Percentiles rank a stretch among this genome's conserved stretches.
phyloP scores from a whole-genome alignment of 2,329 filamentous ascomycete species.

The Apiospora arundinis region DNA sequence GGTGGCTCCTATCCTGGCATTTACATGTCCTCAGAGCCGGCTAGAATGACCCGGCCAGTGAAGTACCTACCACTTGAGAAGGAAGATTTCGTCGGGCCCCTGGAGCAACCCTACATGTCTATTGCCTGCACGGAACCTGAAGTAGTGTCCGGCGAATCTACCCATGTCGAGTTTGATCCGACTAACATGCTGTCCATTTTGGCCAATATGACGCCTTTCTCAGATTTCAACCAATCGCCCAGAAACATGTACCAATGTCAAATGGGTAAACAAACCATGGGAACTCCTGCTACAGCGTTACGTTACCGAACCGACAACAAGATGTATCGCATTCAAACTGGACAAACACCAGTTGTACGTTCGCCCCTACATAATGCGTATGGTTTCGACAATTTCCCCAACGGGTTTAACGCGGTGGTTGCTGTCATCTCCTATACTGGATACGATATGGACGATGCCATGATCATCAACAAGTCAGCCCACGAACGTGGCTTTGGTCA shows the following conservation, averaged over 20 bases:
- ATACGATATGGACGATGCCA: conserved; percentile 99
- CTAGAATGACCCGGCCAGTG: conserved; percentile 88
- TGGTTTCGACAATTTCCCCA: conserved; percentile 97
- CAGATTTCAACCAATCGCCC: conserved; percentile 97
- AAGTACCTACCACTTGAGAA: conserved; percentile 89
- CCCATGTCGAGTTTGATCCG: conserved; percentile 91
- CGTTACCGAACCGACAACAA: conserved; percentile 96
- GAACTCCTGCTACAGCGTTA: conserved; percentile 86
- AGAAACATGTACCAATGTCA: conserved; percentile 99
- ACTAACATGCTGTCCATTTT: conserved; percentile 98
- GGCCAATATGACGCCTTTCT: conserved; percentile 98
- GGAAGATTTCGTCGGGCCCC: conserved; percentile 87
- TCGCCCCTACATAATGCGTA: conserved; percentile 95
- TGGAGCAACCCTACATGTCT: conserved; percentile 98
- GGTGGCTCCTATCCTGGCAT: conserved; percentile 96
- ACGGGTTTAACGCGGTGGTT: conserved; percentile 93
- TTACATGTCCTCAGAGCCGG: conserved; percentile 87
- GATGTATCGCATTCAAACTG: conserved; percentile 90
- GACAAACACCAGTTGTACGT: conserved; percentile 92
- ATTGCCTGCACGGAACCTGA: conserved; percentile 92
- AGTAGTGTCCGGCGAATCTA: conserved; percentile 85
- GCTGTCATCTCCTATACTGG: conserved; percentile 98
- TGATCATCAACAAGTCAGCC: conserved; percentile 98
- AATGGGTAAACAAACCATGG: conserved; percentile 99
- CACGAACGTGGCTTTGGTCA: conserved; percentile 96